Evolutionary conservation across 495 filamentous ascomycete species (phyloP).

Genomic region (Tetracladium marchalianum): DNA sequence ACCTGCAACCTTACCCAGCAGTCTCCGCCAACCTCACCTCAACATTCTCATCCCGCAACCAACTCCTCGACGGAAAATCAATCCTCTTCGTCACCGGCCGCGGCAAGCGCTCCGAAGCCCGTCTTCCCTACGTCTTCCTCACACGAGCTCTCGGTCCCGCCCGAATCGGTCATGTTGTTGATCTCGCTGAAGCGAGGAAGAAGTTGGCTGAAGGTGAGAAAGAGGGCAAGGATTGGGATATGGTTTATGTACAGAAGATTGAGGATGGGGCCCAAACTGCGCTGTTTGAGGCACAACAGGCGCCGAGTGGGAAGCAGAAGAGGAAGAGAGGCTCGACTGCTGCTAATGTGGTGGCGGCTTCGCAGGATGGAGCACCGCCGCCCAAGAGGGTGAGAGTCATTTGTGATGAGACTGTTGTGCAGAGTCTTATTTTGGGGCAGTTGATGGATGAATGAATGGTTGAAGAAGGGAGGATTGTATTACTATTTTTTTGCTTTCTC

Average conservation of each 20-base stretch:
- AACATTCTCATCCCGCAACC: constrained; percentile 45
- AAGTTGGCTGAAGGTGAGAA: constrained; percentile 42
- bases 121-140: constrained; percentile 54
- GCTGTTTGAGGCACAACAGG: constrained; percentile 25
- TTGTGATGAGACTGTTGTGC: constrained; percentile 80
- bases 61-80: constrained; percentile 52
- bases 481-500: too few species aligned
- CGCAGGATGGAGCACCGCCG: constrained; percentile 14
- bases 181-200: constrained; percentile 50
- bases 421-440: constrained; percentile 83
- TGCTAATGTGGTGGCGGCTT: constrained; percentile 5
- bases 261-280: constrained; percentile 36
- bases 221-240: constrained; percentile 50
- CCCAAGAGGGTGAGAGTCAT: constrained; percentile 38
- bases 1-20: constrained; percentile 49
- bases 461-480: too few species aligned
- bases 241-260: constrained; percentile 67
- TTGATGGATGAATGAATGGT: constrained; percentile 55
- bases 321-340: constrained; percentile 32
- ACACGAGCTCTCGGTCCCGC: constrained; percentile 68
- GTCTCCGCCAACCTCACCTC: constrained; percentile 42
- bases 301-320: constrained; percentile 27
- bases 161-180: constrained; percentile 51
- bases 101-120: constrained; percentile 50
- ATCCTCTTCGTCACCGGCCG: constrained; percentile 71